phyloP scores from a whole-genome alignment of 768 basidiomycete species.

The Clathrus columnatus region DNA sequence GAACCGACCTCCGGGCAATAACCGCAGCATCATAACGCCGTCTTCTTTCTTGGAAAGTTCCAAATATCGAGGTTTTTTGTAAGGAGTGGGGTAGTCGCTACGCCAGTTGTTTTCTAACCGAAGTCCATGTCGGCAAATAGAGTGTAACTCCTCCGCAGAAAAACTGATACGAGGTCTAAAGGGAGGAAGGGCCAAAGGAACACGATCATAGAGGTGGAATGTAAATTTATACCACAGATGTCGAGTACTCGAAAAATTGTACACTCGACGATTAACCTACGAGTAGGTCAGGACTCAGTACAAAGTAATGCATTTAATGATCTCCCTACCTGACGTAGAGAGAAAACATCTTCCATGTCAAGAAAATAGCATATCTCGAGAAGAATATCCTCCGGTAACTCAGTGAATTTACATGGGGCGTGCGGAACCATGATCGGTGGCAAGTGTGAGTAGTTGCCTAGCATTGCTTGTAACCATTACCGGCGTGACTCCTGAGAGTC shows the following conservation, averaged over 20 bases:
- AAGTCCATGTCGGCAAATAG: not conserved
- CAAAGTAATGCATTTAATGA: not conserved
- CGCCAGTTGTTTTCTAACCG: constrained; percentile 10
- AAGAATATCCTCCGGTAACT: constrained; percentile 7
- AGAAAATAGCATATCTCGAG: constrained; percentile 3
- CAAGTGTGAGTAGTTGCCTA: no score
- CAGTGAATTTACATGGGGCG: not conserved
- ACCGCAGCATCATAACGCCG: constrained; percentile 7
- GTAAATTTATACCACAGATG: constrained; percentile 7
- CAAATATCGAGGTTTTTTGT: constrained; percentile 1
- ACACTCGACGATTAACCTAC: not conserved
- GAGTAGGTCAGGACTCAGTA: not conserved
- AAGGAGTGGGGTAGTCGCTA: not conserved
- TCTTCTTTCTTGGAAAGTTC: constrained; percentile 1
- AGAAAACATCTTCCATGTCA: constrained; percentile 9
- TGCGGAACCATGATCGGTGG: not conserved
- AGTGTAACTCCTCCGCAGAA: constrained; percentile 1
- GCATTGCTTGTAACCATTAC: no score
- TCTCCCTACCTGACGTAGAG: not conserved
- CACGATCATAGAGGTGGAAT: constrained; percentile 1
- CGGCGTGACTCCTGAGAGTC: no score
- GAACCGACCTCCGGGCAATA: constrained; percentile 8
- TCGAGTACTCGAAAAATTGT: not conserved
- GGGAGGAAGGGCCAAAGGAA: constrained; percentile 7
- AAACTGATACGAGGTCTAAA: constrained; percentile 3